phyloP scores from a whole-genome alignment of 305 asterid genomes.

The Fraxinus floribunda region DNA sequence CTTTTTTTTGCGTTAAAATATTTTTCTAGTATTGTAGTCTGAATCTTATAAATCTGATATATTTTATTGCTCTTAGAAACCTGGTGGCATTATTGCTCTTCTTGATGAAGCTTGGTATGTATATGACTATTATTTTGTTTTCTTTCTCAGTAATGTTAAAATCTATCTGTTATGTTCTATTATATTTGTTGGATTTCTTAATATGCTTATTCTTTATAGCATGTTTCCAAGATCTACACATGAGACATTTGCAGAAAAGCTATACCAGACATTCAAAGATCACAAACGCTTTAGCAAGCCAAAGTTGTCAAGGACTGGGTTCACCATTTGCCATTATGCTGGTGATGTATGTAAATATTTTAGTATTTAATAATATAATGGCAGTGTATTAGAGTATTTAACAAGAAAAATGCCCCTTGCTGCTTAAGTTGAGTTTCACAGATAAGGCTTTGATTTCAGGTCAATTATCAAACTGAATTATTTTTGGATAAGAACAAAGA shows the following conservation, averaged over 20 bases:
- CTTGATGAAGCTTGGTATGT: constrained; percentile 52
- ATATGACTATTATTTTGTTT: constrained; percentile 3
- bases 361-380: constrained; percentile 12
- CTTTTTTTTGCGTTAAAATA: not conserved
- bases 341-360: constrained; percentile 73
- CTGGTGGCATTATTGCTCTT: constrained; percentile 54
- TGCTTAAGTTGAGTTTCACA: constrained; percentile 31
- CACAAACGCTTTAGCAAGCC: constrained; percentile 93
- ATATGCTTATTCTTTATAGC: constrained; percentile 39
- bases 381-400: constrained; percentile 7
- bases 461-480: constrained; percentile 76
- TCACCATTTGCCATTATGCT: constrained; percentile 87
- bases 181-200: not conserved
- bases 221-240: constrained; percentile 98
- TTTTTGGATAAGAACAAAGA: constrained; percentile 96
- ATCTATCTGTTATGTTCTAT: not conserved
- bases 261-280: constrained; percentile 83
- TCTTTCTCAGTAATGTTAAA: not conserved
- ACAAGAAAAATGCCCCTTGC: constrained; percentile 7
- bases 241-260: constrained; percentile 82
- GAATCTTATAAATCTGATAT: constrained; percentile 1
- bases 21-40: not conserved
- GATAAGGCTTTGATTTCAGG: constrained; percentile 52
- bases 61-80: constrained; percentile 36
- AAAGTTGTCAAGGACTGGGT: constrained; percentile 78